phyloP scores from a whole-genome alignment of 768 basidiomycete genomes.

The Chlorophyllum brunneum region DNA sequence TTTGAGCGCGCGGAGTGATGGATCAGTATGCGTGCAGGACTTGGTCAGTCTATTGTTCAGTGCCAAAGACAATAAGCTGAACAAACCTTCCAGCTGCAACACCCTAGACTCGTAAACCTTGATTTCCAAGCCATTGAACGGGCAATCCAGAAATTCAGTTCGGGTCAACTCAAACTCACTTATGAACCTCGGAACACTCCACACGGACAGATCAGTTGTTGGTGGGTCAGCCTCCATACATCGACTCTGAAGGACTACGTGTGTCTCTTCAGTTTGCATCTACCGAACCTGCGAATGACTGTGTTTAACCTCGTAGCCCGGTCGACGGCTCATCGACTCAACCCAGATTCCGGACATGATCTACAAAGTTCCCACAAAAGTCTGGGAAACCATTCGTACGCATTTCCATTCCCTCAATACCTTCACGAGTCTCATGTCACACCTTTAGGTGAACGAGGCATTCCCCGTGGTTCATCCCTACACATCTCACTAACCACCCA shows the following conservation, averaged over 20 bases:
- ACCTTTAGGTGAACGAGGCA: neutral
- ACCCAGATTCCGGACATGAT: neutral
- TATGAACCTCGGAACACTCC: conserved; percentile 13
- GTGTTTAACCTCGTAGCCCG: neutral
- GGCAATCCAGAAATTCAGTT: conserved; percentile 63
- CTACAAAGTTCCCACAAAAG: neutral
- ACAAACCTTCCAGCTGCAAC: conserved; percentile 4
- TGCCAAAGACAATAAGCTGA: neutral
- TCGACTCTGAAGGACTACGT: neutral
- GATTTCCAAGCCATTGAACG: conserved; percentile 61
- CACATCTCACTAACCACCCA: neutral
- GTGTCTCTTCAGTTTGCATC: neutral
- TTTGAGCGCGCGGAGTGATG: conserved; percentile 74
- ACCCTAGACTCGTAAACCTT: conserved; percentile 32
- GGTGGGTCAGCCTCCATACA: conserved; percentile 5
- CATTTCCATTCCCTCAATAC: neutral
- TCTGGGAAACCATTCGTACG: conserved; percentile 6
- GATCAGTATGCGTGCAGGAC: conserved; percentile 79
- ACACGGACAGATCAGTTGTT: neutral
- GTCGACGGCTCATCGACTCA: neutral
- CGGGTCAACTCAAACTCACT: conserved; percentile 47
- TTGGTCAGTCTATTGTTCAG: conserved; percentile 51
- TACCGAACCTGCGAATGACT: neutral
- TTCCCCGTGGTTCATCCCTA: neutral
- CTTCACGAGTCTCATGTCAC: neutral